These are phyloP conservation scores for Aspergillus tamarii DNA, from an alignment of 2,329 filamentous ascomycete species.

Conservation along the genomic window DNA sequence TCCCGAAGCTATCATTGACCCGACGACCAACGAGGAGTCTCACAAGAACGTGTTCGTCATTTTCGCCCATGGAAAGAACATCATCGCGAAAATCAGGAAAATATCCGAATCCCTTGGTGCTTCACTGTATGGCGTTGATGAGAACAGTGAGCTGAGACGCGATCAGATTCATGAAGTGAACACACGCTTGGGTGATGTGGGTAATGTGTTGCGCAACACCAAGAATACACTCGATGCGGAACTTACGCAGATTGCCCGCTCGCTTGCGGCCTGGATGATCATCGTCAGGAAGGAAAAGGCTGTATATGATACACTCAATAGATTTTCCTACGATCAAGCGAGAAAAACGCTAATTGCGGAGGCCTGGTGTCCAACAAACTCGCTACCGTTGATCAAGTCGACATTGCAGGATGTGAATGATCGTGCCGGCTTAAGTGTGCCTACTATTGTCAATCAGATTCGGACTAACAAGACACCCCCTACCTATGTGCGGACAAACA, in stretches of 20 bases:
- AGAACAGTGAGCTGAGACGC: conserved; percentile 91
- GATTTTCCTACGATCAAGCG: conserved; percentile 94
- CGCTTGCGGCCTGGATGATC: conserved; percentile 94
- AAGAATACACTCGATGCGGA: conserved; percentile 92
- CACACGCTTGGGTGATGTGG: conserved; percentile 84
- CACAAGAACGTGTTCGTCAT: conserved; percentile 99
- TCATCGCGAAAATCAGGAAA: conserved; percentile 97
- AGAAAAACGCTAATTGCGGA: conserved; percentile 96
- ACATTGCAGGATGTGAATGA: conserved; percentile 97
- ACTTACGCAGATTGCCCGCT: conserved; percentile 89
- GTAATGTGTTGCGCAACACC: conserved; percentile 91
- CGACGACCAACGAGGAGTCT: conserved; percentile 85
- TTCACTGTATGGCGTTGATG: conserved; percentile 93
- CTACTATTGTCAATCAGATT: conserved; percentile 98
- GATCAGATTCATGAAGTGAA: conserved; percentile 99
- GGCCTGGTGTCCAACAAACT: conserved; percentile 94
- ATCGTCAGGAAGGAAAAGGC: conserved; percentile 98
- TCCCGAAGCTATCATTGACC: conserved; percentile 87
- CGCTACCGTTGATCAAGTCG: conserved; percentile 83
- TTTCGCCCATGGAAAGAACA: conserved; percentile 97
- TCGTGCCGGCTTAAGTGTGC: conserved; percentile 90
- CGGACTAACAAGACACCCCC: conserved; percentile 96
- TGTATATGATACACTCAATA: conserved; percentile 91
- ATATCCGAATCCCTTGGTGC: conserved; percentile 97
- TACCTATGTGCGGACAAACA: conserved; percentile 97